Evolutionary conservation across 2,329 filamentous ascomycete genomes (phyloP).

Genomic region (Cladosporium oxysporum): DNA sequence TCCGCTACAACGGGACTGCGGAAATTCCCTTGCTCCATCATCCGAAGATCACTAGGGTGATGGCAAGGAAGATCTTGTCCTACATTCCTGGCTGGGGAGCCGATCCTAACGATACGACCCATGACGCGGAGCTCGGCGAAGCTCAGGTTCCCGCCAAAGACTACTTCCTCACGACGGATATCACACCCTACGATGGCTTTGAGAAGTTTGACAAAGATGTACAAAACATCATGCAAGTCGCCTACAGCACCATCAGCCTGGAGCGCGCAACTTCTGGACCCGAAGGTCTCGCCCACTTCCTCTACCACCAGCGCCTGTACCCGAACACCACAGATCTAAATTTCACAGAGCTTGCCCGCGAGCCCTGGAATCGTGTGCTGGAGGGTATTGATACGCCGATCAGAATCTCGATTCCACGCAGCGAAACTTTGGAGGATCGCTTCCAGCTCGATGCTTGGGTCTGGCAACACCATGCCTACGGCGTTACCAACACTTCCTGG

Average conservation of each 20-base stretch:
- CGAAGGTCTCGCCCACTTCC: neutral
- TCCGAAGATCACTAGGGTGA: neutral
- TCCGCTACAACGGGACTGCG: slow-evolving; percentile 1
- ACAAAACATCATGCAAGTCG: neutral
- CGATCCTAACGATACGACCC: neutral
- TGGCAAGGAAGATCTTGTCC: neutral
- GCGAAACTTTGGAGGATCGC: neutral
- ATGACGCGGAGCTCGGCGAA: neutral
- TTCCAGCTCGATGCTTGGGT: neutral
- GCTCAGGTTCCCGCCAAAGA: neutral
- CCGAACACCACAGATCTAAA: neutral
- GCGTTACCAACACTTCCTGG: neutral
- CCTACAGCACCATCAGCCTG: neutral
- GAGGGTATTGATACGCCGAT: neutral
- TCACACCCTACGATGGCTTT: neutral
- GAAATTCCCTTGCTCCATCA: neutral
- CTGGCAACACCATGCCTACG: neutral
- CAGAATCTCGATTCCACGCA: neutral
- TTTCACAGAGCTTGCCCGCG: neutral
- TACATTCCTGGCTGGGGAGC: neutral
- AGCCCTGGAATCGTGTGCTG: neutral
- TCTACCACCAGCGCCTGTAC: neutral
- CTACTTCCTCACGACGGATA: neutral
- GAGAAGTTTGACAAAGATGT: neutral
- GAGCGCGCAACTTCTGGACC: neutral